A percentile compares a stretch with the other conserved stretches of the same genome.
phyloP scores from a whole-genome alignment of 2,329 filamentous ascomycete genomes.

The Chaetothyriales sp. region DNA sequence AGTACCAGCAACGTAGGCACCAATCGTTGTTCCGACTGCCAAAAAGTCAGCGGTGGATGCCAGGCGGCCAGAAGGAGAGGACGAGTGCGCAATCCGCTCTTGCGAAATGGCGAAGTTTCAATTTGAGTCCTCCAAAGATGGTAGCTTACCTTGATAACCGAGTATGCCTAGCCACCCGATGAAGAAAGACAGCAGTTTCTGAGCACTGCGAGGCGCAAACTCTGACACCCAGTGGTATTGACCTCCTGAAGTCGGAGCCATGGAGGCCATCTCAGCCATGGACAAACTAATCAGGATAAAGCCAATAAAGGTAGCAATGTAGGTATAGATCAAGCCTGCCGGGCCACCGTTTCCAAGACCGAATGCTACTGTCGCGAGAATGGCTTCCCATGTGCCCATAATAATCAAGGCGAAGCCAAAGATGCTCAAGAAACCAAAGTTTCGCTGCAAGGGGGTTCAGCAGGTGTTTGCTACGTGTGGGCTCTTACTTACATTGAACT shows the following conservation, averaged over 20 bases:
- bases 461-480: neutral
- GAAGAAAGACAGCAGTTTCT: conserved; percentile 6
- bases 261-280: conserved; percentile 20
- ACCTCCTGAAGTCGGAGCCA: conserved; percentile 22
- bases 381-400: conserved; percentile 20
- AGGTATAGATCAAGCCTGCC: conserved; percentile 21
- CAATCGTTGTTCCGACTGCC: conserved; percentile 6
- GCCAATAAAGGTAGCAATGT: conserved; percentile 44
- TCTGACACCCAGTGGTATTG: conserved; percentile 22
- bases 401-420: conserved; percentile 27
- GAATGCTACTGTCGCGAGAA: conserved; percentile 2
- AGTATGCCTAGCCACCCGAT: conserved; percentile 20
- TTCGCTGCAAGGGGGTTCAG: conserved; percentile 12
- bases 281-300: conserved; percentile 25
- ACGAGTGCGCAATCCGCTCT: no score
- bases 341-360: conserved; percentile 11
- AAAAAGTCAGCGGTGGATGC: neutral
- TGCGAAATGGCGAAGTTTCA: no score
- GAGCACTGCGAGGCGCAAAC: conserved; percentile 14
- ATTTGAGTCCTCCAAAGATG: neutral
- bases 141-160: conserved; percentile 19
- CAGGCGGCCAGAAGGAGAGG: no score
- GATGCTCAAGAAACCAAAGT: conserved; percentile 25
- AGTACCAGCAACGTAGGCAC: conserved; percentile 29
- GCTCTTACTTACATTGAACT: conserved; percentile 1